Conservation (phyloP, 1,139 yeast species). For the Magnusiomyces ingens region DNA sequence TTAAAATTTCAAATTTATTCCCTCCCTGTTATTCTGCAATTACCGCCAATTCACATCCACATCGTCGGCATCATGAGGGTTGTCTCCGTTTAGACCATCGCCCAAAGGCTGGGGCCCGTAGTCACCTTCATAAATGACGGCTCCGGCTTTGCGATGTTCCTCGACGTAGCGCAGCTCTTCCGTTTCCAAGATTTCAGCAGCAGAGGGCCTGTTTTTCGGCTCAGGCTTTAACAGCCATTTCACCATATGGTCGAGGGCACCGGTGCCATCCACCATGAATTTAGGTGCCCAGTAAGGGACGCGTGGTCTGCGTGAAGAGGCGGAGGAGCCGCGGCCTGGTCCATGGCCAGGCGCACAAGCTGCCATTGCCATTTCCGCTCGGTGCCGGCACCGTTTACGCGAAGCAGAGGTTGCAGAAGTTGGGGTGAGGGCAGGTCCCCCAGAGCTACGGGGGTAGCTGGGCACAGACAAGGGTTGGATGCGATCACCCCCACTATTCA, state of each 20-base stretch:
- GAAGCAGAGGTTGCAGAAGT: not conserved
- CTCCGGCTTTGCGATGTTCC: slow-evolving; percentile 82
- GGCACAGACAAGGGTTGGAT: not conserved
- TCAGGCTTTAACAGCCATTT: slow-evolving; percentile 85
- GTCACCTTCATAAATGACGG: slow-evolving; percentile 93
- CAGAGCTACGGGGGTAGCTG: not conserved
- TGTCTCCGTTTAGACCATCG: slow-evolving; percentile 12
- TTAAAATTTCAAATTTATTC: too few relatives aligned
- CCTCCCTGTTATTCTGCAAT: too few relatives aligned
- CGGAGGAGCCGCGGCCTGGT: slow-evolving; percentile 1
- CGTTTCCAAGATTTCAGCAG: slow-evolving; percentile 56
- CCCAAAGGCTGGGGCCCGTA: slow-evolving; percentile 67
- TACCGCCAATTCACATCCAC: slow-evolving; percentile 26
- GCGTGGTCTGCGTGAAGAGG: not conserved
- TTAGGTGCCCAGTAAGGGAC: slow-evolving; percentile 80
- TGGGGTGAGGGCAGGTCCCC: not conserved
- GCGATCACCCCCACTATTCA: not conserved
- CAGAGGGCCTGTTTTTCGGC: slow-evolving; percentile 78
- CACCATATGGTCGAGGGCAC: slow-evolving; percentile 71
- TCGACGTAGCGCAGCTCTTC: slow-evolving; percentile 78
- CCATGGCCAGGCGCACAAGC: not conserved
- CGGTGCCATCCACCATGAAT: slow-evolving; percentile 68
- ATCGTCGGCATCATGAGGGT: slow-evolving; percentile 16
- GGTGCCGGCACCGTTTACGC: not conserved
- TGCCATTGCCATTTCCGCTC: too few relatives aligned